These are phyloP conservation scores for Eucalyptus sp. DNA, from an alignment of 345 rosid species.

Conservation along the genomic window DNA sequence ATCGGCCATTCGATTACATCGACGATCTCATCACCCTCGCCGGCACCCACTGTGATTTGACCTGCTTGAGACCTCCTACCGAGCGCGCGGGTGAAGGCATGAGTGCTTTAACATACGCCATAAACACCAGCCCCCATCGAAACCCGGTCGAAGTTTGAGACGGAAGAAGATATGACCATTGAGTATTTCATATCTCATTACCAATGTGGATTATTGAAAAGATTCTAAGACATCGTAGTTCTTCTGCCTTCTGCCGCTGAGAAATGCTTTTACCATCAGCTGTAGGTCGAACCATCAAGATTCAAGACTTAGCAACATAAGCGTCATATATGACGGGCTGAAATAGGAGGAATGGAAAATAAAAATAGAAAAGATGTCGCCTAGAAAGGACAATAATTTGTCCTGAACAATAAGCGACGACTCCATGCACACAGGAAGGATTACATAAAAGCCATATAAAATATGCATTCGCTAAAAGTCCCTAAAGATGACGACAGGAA, in stretches of 20 bases:
- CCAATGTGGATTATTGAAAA: too few species aligned
- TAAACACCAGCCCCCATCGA: neutral
- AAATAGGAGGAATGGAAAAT: too few species aligned
- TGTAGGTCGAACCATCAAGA: too few species aligned
- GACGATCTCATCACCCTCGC: neutral
- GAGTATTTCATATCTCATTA: too few species aligned
- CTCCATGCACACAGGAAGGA: neutral
- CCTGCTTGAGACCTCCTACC: neutral
- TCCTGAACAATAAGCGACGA: neutral
- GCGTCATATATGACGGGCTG: too few species aligned
- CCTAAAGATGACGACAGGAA: neutral
- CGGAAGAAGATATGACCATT: neutral
- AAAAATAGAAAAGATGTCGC: too few species aligned
- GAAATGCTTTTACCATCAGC: too few species aligned
- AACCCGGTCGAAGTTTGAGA: neutral
- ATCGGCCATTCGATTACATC: neutral
- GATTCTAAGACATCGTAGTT: too few species aligned
- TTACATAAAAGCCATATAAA: neutral
- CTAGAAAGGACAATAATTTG: neutral
- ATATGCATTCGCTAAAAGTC: neutral
- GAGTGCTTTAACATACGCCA: neutral
- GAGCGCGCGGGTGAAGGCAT: neutral
- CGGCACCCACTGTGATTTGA: neutral
- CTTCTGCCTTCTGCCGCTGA: too few species aligned
- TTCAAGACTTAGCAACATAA: too few species aligned